These are phyloP conservation scores for Tricholoma hemisulphureum DNA, from an alignment of 768 basidiomycete genomes.

Conservation along the genomic window DNA sequence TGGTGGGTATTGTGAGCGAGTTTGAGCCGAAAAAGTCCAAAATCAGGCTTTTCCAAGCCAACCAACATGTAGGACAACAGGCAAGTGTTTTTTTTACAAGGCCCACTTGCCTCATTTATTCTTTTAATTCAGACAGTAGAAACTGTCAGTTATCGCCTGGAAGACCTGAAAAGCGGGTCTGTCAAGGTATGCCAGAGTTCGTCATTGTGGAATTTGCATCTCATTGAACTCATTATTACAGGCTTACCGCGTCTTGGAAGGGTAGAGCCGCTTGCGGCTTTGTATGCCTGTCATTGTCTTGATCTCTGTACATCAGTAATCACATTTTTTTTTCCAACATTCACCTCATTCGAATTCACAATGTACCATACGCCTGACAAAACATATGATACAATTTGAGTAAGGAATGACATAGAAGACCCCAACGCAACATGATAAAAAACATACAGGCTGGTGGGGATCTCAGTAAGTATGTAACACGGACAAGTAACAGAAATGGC, in stretches of 20 bases:
- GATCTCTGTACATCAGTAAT: constrained; percentile 2
- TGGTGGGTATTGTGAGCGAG: constrained; percentile 77
- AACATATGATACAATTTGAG: constrained; percentile 11
- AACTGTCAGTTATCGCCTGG: constrained; percentile 79
- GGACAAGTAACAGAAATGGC: background rate
- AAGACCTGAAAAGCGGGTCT: constrained; percentile 83
- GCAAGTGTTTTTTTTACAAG: constrained; percentile 39
- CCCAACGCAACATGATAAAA: background rate
- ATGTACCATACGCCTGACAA: background rate
- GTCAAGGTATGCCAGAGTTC: constrained; percentile 57
- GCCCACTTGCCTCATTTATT: background rate
- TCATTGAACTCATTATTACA: constrained; percentile 13
- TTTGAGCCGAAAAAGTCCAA: constrained; percentile 88
- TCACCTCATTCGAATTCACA: background rate
- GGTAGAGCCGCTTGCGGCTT: constrained; percentile 9
- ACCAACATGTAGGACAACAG: constrained; percentile 81
- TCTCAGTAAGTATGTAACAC: background rate
- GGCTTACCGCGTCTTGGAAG: constrained; percentile 44
- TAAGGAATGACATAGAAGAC: constrained; percentile 1
- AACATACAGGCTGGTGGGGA: background rate
- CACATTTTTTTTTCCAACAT: constrained; percentile 1
- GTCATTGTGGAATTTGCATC: background rate
- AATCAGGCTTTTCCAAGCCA: constrained; percentile 81
- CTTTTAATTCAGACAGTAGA: constrained; percentile 52
- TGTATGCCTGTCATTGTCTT: background rate